phyloP scores from a whole-genome alignment of 345 rosid species.

The Cardamine occulta region DNA sequence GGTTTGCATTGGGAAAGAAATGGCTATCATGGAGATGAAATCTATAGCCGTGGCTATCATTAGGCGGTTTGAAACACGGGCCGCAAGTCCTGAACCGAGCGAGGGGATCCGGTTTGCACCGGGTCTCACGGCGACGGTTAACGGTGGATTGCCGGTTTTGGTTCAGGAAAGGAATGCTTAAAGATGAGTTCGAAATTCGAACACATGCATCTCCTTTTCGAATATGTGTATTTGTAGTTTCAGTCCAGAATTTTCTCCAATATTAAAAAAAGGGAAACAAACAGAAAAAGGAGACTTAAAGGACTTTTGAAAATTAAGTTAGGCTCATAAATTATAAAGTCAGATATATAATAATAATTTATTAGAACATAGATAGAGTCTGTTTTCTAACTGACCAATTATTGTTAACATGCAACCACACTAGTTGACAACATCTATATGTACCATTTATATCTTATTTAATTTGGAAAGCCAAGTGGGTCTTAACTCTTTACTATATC shows the following conservation, averaged over 20 bases:
- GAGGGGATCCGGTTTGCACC: slow-evolving; percentile 56
- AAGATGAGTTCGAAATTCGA: neutral
- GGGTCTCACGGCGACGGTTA: slow-evolving; percentile 77
- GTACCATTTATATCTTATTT: slow-evolving; percentile 14
- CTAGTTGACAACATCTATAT: slow-evolving; percentile 36
- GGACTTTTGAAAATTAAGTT: neutral
- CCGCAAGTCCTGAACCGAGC: neutral
- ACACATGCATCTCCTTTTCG: neutral
- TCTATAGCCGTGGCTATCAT: slow-evolving; percentile 56
- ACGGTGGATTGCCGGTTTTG: slow-evolving; percentile 71
- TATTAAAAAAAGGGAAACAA: neutral
- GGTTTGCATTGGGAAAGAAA: slow-evolving; percentile 80
- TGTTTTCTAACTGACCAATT: slow-evolving; percentile 30
- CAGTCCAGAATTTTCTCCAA: neutral
- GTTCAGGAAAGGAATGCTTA: slow-evolving; percentile 46
- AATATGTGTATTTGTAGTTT: neutral
- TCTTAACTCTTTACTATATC: slow-evolving; percentile 1
- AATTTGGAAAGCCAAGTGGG: slow-evolving; percentile 27
- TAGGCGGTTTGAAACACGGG: slow-evolving; percentile 47
- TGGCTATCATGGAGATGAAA: slow-evolving; percentile 72
- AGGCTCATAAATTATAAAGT: slow-evolving; percentile 13
- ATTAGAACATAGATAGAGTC: slow-evolving; percentile 20
- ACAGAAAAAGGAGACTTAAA: neutral
- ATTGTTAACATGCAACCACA: slow-evolving; percentile 39
- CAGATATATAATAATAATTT: slow-evolving; percentile 2